Evolutionary conservation across 371 early-diverging fungal species (phyloP), one percentile per base, ranked within the genome.

Genomic region (Mucor saturninus): DNA sequence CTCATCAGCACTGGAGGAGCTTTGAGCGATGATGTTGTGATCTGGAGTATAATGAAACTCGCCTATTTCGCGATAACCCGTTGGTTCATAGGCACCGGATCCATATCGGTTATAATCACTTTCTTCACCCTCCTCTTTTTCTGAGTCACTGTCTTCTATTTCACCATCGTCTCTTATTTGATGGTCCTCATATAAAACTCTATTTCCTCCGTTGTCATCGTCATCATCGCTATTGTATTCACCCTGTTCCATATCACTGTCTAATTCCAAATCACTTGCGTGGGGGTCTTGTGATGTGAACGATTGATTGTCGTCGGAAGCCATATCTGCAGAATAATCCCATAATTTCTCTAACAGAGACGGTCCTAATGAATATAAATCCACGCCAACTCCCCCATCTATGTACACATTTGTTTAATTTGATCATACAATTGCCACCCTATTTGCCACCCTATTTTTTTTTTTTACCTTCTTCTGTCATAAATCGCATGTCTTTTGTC

Each of bases 321-420:
- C 49, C 49, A 62, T 53, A 38, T 59, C 63, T 0, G 65, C 68
- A 2, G 70, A 52, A 26, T 55, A 75, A 32, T 80, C 69, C 81
- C 81, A 81, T 15, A 81, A 26, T 42, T 59, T 65, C 28, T 66
- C 62, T 3, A 81, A 37, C 5, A 72, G 42, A 7, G 67, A 59
- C 1, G 68, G 64, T 8, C 77, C 73, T 3, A 78, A 59, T 21
- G 78, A 74, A 56, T 78, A 81, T 0, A 81, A 62, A 55, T 81
- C 77, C 9, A 78, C 45, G 9, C 69, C 65, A 15, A 81, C 40
- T 32, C 67, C 71, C 15, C 67, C 81, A 45, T 64, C 57, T 64
- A 73, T 46, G 28, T 42, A 21, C 21, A 21, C 21, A 21, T 21
- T 21, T 21, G 21, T 21, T 21, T 21, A 21, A 21, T 21, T 21